A percentile compares a stretch with the other conserved stretches of the same genome.
phyloP scores from a whole-genome alignment of 768 basidiomycete species.

The Leccinum subtestaceum region DNA sequence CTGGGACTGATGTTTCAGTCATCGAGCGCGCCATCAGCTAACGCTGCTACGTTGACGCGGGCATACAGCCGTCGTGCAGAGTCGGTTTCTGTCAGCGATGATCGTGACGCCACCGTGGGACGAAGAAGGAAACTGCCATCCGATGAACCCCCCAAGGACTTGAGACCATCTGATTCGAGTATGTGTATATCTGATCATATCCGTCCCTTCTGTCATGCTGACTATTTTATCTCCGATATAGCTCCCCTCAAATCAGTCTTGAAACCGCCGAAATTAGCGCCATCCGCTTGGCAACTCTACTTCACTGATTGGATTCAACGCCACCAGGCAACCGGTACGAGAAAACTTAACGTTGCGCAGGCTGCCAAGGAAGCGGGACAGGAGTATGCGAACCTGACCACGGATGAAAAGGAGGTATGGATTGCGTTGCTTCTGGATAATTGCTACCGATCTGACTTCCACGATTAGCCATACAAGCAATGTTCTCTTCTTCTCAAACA shows the following conservation, averaged over 20 bases:
- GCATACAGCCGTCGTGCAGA: constrained; percentile 67
- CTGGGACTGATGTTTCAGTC: constrained; percentile 62
- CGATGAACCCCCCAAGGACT: constrained; percentile 37
- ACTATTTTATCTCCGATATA: constrained; percentile 36
- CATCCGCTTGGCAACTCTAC: constrained; percentile 94
- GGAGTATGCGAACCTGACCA: constrained; percentile 76
- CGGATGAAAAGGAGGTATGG: constrained; percentile 80
- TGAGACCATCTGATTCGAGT: constrained; percentile 46
- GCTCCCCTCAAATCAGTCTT: constrained; percentile 73
- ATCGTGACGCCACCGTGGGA: constrained; percentile 73
- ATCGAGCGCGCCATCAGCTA: constrained; percentile 64
- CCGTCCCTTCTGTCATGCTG: constrained; percentile 29
- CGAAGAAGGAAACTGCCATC: constrained; percentile 45
- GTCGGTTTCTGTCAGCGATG: constrained; percentile 57
- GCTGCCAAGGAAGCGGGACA: constrained; percentile 93
- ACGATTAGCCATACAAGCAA: constrained; percentile 72
- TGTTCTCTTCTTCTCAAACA: constrained; percentile 85
- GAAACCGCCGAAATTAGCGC: constrained; percentile 86
- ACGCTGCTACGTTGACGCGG: constrained; percentile 49
- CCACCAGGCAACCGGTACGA: constrained; percentile 72
- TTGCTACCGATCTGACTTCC: constrained; percentile 18
- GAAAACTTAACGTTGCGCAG: constrained; percentile 93
- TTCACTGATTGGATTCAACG: constrained; percentile 94
- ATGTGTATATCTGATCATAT: constrained; percentile 36
- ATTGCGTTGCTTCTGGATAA: constrained; percentile 29